Evolutionary conservation across 441 rosid species (phyloP).

Genomic region (Arabidopsis hybrid): DNA sequence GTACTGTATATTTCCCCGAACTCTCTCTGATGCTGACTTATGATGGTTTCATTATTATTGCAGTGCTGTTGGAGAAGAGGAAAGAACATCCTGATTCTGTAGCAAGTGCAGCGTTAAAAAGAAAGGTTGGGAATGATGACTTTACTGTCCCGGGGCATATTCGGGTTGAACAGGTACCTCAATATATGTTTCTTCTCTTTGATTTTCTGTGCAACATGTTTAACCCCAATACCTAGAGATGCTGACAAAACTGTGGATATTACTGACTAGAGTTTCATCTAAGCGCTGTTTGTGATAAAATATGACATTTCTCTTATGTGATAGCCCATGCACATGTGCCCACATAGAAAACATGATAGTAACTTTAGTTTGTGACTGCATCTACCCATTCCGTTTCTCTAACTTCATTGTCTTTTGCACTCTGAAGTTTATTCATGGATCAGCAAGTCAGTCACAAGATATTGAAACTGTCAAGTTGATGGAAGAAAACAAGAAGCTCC

Average conservation of each 20-base stretch:
- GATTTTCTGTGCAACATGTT: slow-evolving; percentile 21
- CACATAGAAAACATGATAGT: slow-evolving; percentile 27
- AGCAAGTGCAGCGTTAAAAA: slow-evolving; percentile 50
- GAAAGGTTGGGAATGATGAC: slow-evolving; percentile 44
- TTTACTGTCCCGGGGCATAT: slow-evolving; percentile 36
- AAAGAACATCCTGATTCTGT: slow-evolving; percentile 56
- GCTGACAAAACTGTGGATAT: slow-evolving; percentile 2
- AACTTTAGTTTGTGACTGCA: slow-evolving; percentile 19
- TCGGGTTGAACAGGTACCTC: slow-evolving; percentile 51
- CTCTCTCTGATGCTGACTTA: slow-evolving; percentile 14
- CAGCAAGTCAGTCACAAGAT: slow-evolving; percentile 45
- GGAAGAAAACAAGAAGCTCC: slow-evolving; percentile 77
- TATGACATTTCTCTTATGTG: slow-evolving; percentile 6
- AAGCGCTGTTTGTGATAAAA: slow-evolving; percentile 7
- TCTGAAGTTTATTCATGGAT: slow-evolving; percentile 33
- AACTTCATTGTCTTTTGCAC: slow-evolving; percentile 24
- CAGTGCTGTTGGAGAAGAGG: slow-evolving; percentile 59
- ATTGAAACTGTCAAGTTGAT: slow-evolving; percentile 59
- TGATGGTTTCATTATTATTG: slow-evolving; percentile 36
- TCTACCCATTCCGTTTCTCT: slow-evolving; percentile 2
- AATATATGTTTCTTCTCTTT: slow-evolving; percentile 15
- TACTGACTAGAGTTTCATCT: slow-evolving; percentile 12
- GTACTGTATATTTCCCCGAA: slow-evolving; percentile 10
- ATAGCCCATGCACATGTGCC: slow-evolving; percentile 12
- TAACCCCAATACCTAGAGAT: neutral